A percentile compares a stretch with the other conserved stretches of the same genome.
Conservation (phyloP, 1,139 yeast species). For the Candida sanyaensis region DNA sequence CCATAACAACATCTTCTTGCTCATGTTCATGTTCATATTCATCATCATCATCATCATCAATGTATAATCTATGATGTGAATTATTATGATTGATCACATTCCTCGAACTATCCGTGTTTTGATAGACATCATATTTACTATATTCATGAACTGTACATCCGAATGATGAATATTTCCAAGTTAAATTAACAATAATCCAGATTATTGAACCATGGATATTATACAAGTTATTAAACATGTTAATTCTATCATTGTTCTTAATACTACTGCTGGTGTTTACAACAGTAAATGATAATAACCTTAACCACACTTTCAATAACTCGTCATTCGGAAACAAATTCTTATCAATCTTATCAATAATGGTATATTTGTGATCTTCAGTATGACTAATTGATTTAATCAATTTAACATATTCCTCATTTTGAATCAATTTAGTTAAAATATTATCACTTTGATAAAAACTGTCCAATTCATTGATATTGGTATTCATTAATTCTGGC, state of each 20-base stretch:
- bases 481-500: background rate
- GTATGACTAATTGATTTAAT: slow-evolving; percentile 41
- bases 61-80: slow-evolving; percentile 17
- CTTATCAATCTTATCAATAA: slow-evolving; percentile 24
- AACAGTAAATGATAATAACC: slow-evolving; percentile 27
- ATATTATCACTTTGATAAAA: slow-evolving; percentile 22
- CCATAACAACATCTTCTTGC: slow-evolving; percentile 3
- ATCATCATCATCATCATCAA: slow-evolving; percentile 15
- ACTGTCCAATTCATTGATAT: slow-evolving; percentile 4
- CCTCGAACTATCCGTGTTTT: slow-evolving; percentile 24
- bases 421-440: slow-evolving; percentile 24
- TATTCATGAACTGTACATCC: slow-evolving; percentile 23
- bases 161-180: slow-evolving; percentile 36
- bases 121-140: slow-evolving; percentile 30
- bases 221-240: slow-evolving; percentile 32
- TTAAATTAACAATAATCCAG: slow-evolving; percentile 47
- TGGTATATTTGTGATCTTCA: slow-evolving; percentile 43
- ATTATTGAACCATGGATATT: slow-evolving; percentile 41
- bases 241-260: slow-evolving; percentile 21
- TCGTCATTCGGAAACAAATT: slow-evolving; percentile 28
- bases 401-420: slow-evolving; percentile 36
- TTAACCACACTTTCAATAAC: slow-evolving; percentile 35
- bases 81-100: slow-evolving; percentile 6
- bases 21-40: background rate
- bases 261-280: slow-evolving; percentile 17